Percentiles rank a stretch among this genome's conserved stretches.
Conservation (phyloP, 2,329 filamentous ascomycete species). For the Alternaria incomplexa region DNA sequence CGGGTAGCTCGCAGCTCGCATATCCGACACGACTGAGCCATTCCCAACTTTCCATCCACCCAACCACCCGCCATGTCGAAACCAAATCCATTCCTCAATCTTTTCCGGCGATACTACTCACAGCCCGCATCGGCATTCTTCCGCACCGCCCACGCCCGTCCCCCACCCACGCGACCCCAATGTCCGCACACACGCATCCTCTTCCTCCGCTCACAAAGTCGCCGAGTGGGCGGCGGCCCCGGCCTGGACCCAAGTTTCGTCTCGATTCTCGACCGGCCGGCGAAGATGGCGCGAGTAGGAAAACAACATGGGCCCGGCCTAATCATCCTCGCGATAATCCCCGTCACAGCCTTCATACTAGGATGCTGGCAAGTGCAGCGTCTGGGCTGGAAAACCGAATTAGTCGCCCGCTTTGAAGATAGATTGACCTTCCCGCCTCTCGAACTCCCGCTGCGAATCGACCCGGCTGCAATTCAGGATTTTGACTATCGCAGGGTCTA, state of each 20-base stretch:
- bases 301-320: slow-evolving; percentile 80
- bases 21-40: slow-evolving; percentile 19
- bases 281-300: slow-evolving; percentile 77
- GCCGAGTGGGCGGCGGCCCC: slow-evolving; percentile 46
- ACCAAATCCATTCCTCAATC: slow-evolving; percentile 42
- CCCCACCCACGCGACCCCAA: slow-evolving; percentile 38
- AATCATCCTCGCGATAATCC: slow-evolving; percentile 84
- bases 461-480: slow-evolving; percentile 79
- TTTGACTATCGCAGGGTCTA: slow-evolving; percentile 91
- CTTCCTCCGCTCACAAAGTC: slow-evolving; percentile 18
- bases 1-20: slow-evolving; percentile 6
- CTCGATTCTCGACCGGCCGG: slow-evolving; percentile 86
- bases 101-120: slow-evolving; percentile 39
- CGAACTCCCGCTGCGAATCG: slow-evolving; percentile 81
- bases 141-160: slow-evolving; percentile 15
- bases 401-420: slow-evolving; percentile 92
- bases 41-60: slow-evolving; percentile 7
- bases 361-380: slow-evolving; percentile 96
- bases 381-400: slow-evolving; percentile 89
- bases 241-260: slow-evolving; percentile 77
- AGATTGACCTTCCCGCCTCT: slow-evolving; percentile 84
- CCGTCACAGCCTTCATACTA: slow-evolving; percentile 85
- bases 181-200: slow-evolving; percentile 41
- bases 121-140: slow-evolving; percentile 11
- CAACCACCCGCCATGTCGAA: slow-evolving; percentile 31